Conservation (phyloP, 2,329 filamentous ascomycete species). For the Epichloe sylvatica region DNA sequence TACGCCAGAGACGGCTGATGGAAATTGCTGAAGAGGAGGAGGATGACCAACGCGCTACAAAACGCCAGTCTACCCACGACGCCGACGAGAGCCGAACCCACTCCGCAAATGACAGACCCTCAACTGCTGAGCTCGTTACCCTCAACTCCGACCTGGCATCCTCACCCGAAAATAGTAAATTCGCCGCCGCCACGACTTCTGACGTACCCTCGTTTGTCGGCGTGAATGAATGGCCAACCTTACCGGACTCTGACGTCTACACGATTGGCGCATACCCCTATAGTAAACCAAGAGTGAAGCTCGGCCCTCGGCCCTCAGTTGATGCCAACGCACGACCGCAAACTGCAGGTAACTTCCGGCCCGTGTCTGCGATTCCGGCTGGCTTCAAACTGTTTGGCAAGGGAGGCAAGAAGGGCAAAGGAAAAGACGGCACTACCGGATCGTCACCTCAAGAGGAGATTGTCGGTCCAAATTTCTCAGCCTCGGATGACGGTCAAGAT, state of each 20-base stretch:
- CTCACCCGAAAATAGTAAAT: slow-evolving; percentile 35
- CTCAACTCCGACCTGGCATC: slow-evolving; percentile 39
- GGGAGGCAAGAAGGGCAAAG: slow-evolving; percentile 34
- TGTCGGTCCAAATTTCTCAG: slow-evolving; percentile 22
- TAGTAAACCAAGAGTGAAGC: slow-evolving; percentile 69
- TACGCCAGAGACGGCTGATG: slow-evolving; percentile 63
- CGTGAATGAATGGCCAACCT: slow-evolving; percentile 28
- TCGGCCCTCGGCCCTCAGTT: slow-evolving; percentile 70
- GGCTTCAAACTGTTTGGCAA: slow-evolving; percentile 60
- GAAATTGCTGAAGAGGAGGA: slow-evolving; percentile 92
- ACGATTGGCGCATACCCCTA: slow-evolving; percentile 29
- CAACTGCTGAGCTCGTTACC: slow-evolving; percentile 25
- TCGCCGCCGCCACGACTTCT: slow-evolving; percentile 30
- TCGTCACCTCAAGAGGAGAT: slow-evolving; percentile 22
- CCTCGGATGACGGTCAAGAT: slow-evolving; percentile 1
- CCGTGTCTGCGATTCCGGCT: slow-evolving; percentile 65
- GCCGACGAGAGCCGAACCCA: slow-evolving; percentile 17
- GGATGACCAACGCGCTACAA: slow-evolving; percentile 49
- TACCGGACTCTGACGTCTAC: slow-evolving; percentile 36
- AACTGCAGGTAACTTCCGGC: slow-evolving; percentile 49
- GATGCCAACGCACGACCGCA: slow-evolving; percentile 49
- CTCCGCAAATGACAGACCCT: slow-evolving; percentile 15
- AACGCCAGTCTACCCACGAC: slow-evolving; percentile 43
- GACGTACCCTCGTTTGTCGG: slow-evolving; percentile 41
- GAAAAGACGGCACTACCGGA: slow-evolving; percentile 11